phyloP scores from a whole-genome alignment of 805 yeast species.

The Candida chauliodis region DNA sequence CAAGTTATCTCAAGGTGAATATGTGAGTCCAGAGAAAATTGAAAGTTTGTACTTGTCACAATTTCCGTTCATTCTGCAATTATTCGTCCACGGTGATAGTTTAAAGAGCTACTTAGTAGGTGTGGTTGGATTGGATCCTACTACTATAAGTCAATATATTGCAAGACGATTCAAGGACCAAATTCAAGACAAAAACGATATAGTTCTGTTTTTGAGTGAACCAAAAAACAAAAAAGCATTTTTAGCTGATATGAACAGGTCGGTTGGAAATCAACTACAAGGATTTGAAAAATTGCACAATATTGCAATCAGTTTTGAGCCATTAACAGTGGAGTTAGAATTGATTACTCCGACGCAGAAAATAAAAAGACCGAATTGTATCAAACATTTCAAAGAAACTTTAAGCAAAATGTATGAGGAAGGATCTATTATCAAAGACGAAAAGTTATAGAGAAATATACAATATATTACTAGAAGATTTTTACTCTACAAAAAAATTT shows the following conservation, averaged over 20 bases:
- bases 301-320: slow-evolving; percentile 33
- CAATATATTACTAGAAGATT: no score
- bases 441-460: slow-evolving; percentile 22
- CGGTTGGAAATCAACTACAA: slow-evolving; percentile 20
- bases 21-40: slow-evolving; percentile 41
- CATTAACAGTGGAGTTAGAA: slow-evolving; percentile 34
- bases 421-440: slow-evolving; percentile 24
- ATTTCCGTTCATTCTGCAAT: slow-evolving; percentile 26
- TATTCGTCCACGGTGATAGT: slow-evolving; percentile 33
- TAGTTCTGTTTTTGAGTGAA: slow-evolving; percentile 21
- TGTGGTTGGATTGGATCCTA: slow-evolving; percentile 24
- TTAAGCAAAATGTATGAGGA: slow-evolving; percentile 33
- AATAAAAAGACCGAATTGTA: slow-evolving; percentile 37
- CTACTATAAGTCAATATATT: slow-evolving; percentile 16
- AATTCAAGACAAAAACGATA: slow-evolving; percentile 12
- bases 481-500: no score
- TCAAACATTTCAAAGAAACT: slow-evolving; percentile 22
- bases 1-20: slow-evolving; percentile 42
- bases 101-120: slow-evolving; percentile 26
- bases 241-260: slow-evolving; percentile 20
- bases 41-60: slow-evolving; percentile 30
- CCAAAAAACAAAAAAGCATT: slow-evolving; percentile 19
- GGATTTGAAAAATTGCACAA: slow-evolving; percentile 41
- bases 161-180: slow-evolving; percentile 13
- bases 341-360: slow-evolving; percentile 43